A percentile compares a stretch with the other conserved stretches of the same genome.
Evolutionary conservation across 2,329 filamentous ascomycete genomes (phyloP).

Genomic region (Diaporthe vexans): DNA sequence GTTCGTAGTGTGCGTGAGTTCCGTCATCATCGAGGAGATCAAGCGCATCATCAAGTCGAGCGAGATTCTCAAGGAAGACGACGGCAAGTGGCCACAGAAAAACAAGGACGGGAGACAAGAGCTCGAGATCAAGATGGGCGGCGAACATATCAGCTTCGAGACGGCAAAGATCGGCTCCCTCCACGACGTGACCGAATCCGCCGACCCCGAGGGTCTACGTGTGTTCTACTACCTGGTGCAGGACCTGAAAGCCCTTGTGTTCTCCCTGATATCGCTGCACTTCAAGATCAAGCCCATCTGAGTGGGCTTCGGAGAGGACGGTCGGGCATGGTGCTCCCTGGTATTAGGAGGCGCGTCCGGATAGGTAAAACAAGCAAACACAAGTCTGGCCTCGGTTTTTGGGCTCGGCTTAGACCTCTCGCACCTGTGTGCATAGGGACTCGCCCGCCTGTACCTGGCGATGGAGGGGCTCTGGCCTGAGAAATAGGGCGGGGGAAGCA

Average conservation of each 20-base stretch:
- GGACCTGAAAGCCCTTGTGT: conserved; percentile 95
- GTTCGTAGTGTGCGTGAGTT: conserved; percentile 92
- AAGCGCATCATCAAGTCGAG: conserved; percentile 97
- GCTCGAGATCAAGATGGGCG: conserved; percentile 92
- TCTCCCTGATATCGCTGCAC: conserved; percentile 95
- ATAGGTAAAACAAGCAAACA: too few species aligned
- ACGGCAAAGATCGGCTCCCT: conserved; percentile 98
- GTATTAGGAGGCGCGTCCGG: conserved; percentile 1
- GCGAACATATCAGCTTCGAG: conserved; percentile 98
- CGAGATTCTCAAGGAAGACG: conserved; percentile 99
- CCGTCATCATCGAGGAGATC: conserved; percentile 91
- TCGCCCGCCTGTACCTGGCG: not conserved
- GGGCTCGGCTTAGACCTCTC: conserved; percentile 3
- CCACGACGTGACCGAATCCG: conserved; percentile 95
- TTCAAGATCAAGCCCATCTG: conserved; percentile 94
- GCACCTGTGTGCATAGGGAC: not conserved
- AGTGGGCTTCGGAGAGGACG: conserved; percentile 40
- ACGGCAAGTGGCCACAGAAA: conserved; percentile 98
- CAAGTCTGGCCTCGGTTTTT: not conserved
- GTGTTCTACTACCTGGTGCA: conserved; percentile 99
- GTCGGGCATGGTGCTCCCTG: conserved; percentile 36
- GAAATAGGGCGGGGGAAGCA: not conserved
- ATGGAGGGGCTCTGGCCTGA: not conserved
- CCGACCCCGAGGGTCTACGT: conserved; percentile 93
- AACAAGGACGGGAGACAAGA: conserved; percentile 99